Conservation (phyloP, 805 yeast genomes). For the Candida orba region DNA sequence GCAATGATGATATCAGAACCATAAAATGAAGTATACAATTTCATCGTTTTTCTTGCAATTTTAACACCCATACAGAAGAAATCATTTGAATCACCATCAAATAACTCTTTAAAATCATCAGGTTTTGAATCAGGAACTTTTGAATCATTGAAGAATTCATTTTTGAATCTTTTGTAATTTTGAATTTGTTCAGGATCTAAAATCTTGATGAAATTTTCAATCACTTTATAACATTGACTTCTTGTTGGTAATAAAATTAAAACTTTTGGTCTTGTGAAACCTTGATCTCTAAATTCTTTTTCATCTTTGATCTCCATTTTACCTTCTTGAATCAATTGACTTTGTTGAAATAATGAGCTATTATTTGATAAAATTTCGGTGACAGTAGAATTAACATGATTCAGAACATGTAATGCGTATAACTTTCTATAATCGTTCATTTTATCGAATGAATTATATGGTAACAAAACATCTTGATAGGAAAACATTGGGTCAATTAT, state of each 20-base stretch:
- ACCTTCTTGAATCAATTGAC: conserved; percentile 31
- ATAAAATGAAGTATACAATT: conserved; percentile 77
- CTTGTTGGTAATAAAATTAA: conserved; percentile 80
- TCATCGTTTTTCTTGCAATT: conserved; percentile 80
- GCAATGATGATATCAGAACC: conserved; percentile 83
- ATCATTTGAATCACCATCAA: conserved; percentile 88
- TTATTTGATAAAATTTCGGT: conserved; percentile 79
- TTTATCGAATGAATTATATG: conserved; percentile 45
- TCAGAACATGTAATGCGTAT: conserved; percentile 64
- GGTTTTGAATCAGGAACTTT: conserved; percentile 53
- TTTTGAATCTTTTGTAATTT: conserved; percentile 65
- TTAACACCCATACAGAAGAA: conserved; percentile 88
- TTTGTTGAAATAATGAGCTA: conserved; percentile 40
- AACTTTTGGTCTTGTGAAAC: conserved; percentile 90
- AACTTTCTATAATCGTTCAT: conserved; percentile 49
- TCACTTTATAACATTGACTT: conserved; percentile 63
- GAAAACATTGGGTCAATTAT: conserved; percentile 60
- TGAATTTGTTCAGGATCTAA: conserved; percentile 73
- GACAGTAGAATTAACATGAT: conserved; percentile 82
- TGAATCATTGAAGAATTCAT: conserved; percentile 56
- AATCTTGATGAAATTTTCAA: conserved; percentile 50
- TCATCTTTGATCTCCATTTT: conserved; percentile 34
- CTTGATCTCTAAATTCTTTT: conserved; percentile 81
- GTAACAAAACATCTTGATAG: conserved; percentile 65
- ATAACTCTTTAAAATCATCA: conserved; percentile 69